A percentile compares a stretch with the other conserved stretches of the same genome.
phyloP scores from a whole-genome alignment of 495 filamentous ascomycete species.

The Trichoderma reesei region DNA sequence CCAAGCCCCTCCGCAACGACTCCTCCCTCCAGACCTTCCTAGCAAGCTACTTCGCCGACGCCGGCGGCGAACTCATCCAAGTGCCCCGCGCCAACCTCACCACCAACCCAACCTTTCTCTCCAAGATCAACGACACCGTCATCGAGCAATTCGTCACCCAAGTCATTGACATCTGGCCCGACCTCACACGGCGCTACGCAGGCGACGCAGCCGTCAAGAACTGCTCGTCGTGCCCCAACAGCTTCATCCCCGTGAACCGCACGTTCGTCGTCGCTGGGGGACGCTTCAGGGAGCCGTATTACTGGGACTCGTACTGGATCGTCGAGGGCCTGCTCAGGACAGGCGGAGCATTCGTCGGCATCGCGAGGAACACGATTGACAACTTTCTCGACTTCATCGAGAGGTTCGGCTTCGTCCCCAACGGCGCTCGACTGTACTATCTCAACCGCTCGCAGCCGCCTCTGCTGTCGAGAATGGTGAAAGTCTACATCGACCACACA shows the following conservation, averaged over 20 bases:
- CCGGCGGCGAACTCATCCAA: conserved; percentile 36
- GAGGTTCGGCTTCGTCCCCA: conserved; percentile 40
- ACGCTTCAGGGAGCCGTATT: conserved; percentile 42
- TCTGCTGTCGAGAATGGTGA: conserved; percentile 40
- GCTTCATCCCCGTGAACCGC: conserved; percentile 42
- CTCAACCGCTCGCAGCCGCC: conserved; percentile 41
- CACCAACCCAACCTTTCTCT: conserved; percentile 33
- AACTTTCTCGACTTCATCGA: conserved; percentile 44
- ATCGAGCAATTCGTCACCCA: conserved; percentile 36
- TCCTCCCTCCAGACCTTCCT: conserved; percentile 38
- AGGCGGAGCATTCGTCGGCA: conserved; percentile 36
- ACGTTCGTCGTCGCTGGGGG: conserved; percentile 44
- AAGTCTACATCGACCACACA: conserved; percentile 37
- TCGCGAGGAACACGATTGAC: conserved; percentile 41
- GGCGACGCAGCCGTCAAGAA: conserved; percentile 29
- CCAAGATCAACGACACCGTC: conserved; percentile 31
- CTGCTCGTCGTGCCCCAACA: conserved; percentile 35
- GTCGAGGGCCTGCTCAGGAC: conserved; percentile 40
- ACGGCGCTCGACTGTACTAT: conserved; percentile 40
- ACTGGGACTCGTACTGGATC: conserved; percentile 47
- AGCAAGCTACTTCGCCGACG: conserved; percentile 32
- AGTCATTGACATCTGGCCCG: conserved; percentile 44
- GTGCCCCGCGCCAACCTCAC: conserved; percentile 30
- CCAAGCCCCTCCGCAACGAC: conserved; percentile 37
- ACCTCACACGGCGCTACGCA: conserved; percentile 35